These are phyloP conservation scores for Diphasiastrum complanatum DNA, from an alignment of 83 land plant genomes.

Conservation along the genomic window DNA sequence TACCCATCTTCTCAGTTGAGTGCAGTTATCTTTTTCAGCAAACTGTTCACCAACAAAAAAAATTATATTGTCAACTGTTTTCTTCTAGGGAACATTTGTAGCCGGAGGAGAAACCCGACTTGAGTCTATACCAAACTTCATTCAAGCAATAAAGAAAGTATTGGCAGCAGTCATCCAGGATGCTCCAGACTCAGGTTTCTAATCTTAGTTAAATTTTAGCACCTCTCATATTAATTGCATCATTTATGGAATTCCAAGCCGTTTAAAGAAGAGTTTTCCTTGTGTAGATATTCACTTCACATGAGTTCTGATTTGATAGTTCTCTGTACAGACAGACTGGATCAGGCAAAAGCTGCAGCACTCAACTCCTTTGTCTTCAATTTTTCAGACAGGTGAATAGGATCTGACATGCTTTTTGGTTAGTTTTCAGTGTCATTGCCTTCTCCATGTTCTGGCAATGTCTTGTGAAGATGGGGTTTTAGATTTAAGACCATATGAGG, in stretches of 20 bases:
- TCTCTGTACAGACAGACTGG: constrained; percentile 9
- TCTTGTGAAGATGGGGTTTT: too few relatives aligned
- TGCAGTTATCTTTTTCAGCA: not conserved
- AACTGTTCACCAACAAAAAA: not conserved
- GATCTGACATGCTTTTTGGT: not conserved
- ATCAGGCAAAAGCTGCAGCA: constrained; percentile 31
- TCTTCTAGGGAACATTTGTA: constrained; percentile 17
- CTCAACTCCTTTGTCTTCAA: constrained; percentile 33
- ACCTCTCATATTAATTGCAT: too few relatives aligned
- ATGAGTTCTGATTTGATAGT: not conserved
- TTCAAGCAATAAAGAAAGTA: constrained; percentile 21
- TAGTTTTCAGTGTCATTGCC: too few relatives aligned
- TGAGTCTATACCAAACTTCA: constrained; percentile 16
- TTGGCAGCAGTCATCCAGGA: constrained; percentile 1
- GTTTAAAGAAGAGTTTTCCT: not conserved
- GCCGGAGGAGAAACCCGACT: constrained; percentile 32
- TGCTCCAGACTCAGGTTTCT: constrained; percentile 19
- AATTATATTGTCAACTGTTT: not conserved
- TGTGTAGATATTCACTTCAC: not conserved
- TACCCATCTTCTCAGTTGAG: not conserved
- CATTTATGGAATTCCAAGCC: not conserved
- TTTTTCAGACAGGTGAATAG: constrained; percentile 23
- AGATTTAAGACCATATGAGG: too few relatives aligned
- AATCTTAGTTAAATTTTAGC: not conserved
- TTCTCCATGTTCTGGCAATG: too few relatives aligned